Base-by-base conservation (phyloP, 2,329 filamentous ascomycete species). In the Alternaria viburni region DNA sequence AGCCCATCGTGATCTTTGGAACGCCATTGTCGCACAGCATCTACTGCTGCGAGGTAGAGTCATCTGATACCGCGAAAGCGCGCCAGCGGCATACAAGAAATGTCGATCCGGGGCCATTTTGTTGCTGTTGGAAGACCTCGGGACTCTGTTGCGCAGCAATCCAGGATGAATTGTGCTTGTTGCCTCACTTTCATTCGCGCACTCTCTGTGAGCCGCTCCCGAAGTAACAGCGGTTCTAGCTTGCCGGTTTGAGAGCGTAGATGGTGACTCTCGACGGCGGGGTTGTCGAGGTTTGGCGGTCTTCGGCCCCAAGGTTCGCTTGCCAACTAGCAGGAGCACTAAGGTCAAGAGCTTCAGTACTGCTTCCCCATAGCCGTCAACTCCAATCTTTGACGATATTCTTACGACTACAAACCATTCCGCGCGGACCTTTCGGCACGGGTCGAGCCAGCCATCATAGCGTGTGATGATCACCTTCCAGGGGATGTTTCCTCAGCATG, bases 61-160 rank as follows among this genome's bases (percentile, higher is more conserved):
- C 52, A 57, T 62, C 21, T 62, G 63, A 62, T 57, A 57, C 21
- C 56, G 59, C 56, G 47, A 50, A 28, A 52, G 46, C 19, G 28
- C 19, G 51, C 25, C 13, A 47, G 46, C 21, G 45, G 51, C 30
- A 44, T 25, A 28, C 45, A 25, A 6, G n/a, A 5, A 19, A 44
- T n/a, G 23, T 43, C 17, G 28, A 59, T 45, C 57, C 21, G 21
- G 17, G 32, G 44, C 23, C 36, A 11, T 49, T 28, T 4, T 36
- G 25, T 43, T 23, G 6, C 23, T 36, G 11, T 23, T 15, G 9
- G n/a, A 19, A 3, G 19, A 56, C n/a, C 3, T 13, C 3, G 28
- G 28, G 28, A 12, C 5, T 30, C 11, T 12, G 1, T 44, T 25
- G n/a, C 41, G 46, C 54, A 28, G 11, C 51, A 12, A 28, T 15